Conservation (phyloP, 2,329 filamentous ascomycete genomes). For the Fusarium zealandicum region DNA sequence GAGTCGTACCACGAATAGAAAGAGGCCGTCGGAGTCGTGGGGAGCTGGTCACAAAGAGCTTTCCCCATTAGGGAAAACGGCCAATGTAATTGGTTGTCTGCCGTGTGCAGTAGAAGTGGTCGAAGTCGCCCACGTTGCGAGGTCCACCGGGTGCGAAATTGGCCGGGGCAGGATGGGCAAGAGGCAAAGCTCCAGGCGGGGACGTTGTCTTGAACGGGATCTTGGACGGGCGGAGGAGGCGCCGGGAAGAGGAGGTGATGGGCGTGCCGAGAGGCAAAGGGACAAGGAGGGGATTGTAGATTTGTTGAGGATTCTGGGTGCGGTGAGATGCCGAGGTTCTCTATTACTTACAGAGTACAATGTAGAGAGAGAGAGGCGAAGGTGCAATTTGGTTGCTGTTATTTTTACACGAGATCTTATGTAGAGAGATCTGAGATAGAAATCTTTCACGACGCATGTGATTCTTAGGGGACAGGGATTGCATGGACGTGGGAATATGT, state of each 20-base stretch:
- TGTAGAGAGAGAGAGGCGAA: too few relatives aligned
- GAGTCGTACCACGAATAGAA: not conserved
- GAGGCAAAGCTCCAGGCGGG: not conserved
- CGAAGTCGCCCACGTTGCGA: not conserved
- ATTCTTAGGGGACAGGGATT: slow-evolving; percentile 4
- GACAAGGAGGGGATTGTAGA: slow-evolving; percentile 26
- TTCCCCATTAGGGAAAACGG: slow-evolving; percentile 3
- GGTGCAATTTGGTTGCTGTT: too few relatives aligned
- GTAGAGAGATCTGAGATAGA: not conserved
- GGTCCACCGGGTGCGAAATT: slow-evolving; percentile 19
- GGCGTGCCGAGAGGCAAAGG: slow-evolving; percentile 32
- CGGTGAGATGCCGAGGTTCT: slow-evolving; percentile 23
- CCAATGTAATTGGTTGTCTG: too few relatives aligned
- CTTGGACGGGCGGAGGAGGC: slow-evolving; percentile 28
- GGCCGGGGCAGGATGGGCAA: slow-evolving; percentile 5
- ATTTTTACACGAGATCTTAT: too few relatives aligned
- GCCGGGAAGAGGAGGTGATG: slow-evolving; percentile 32
- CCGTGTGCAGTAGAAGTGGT: too few relatives aligned
- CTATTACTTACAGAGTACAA: too few relatives aligned
- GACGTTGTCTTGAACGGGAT: slow-evolving; percentile 3
- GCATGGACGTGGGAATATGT: slow-evolving; percentile 1
- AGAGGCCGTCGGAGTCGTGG: not conserved
- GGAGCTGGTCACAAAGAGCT: not conserved
- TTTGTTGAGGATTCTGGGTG: slow-evolving; percentile 36
- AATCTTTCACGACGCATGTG: slow-evolving; percentile 8